These are phyloP conservation scores for Agapanthus africanus DNA, from an alignment of 106 monocot genomes.

Conservation along the genomic window DNA sequence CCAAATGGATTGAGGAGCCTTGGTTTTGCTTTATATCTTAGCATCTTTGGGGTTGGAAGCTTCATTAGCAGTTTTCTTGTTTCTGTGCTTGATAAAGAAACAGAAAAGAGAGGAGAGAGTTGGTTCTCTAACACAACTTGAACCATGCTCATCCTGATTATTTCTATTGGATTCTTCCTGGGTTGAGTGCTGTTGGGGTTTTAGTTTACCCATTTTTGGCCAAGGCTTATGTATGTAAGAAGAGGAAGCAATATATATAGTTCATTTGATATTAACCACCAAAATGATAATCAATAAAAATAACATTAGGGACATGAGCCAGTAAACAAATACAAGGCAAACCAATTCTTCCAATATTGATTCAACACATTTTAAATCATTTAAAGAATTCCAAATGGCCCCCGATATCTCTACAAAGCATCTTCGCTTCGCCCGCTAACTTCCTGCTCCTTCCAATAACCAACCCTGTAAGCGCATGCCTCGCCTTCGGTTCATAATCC, in stretches of 20 bases:
- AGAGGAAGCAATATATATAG: no score
- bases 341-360: no score
- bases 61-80: slow-evolving; percentile 33
- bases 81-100: slow-evolving; percentile 9
- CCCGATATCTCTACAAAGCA: slow-evolving; percentile 70
- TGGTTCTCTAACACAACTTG: slow-evolving; percentile 22
- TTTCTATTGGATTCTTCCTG: slow-evolving; percentile 33
- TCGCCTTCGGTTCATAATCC: slow-evolving; percentile 42
- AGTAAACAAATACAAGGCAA: no score
- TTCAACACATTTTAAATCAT: no score
- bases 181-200: slow-evolving; percentile 18
- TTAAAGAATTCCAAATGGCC: slow-evolving; percentile 80
- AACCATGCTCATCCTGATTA: slow-evolving; percentile 28
- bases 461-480: slow-evolving; percentile 54
- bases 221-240: slow-evolving; percentile 13
- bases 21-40: slow-evolving; percentile 27
- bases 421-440: slow-evolving; percentile 49
- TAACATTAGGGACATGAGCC: no score
- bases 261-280: no score
- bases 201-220: slow-evolving; percentile 13
- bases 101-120: slow-evolving; percentile 7
- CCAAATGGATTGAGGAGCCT: slow-evolving; percentile 28
- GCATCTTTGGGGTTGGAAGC: slow-evolving; percentile 29
- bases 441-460: slow-evolving; percentile 61
- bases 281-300: no score